Base-by-base conservation (phyloP, 1,139 yeast species). In the Geotrichum histeridarum region DNA sequence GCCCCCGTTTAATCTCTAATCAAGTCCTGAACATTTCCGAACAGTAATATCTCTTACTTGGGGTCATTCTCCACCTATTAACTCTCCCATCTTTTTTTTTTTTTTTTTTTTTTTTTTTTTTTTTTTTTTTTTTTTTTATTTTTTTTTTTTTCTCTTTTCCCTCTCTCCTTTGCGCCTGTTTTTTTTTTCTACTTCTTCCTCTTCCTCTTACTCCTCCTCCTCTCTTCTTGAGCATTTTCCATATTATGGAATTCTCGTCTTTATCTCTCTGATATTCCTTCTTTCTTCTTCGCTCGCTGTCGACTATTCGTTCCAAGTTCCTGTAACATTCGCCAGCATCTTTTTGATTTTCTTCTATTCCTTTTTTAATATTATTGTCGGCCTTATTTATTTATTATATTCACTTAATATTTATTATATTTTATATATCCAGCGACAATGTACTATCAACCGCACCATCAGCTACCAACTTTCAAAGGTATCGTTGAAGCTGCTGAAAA, bases 381-480 rank as follows among this genome's bases (percentile, higher is more conserved):
- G 39, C 39, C 15, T 8, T n/a, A 8, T 37, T 22, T 42, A 22
- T 42, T 31, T 42, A 8, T 42, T 42, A 14, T 42, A 33, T 42
- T 17, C 47, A 42, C 32, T 11, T 30, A 30, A 30, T 32, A 11
- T 27, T 27, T 42, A 42, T 27, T 42, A 30, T 11, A 17, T 8
- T 6, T 17, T 14, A 33, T 14, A 22, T 8, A 11, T 14, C 17
- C n/a, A 15, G 35, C 36, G 18, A 45, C 12, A 18, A 45, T 45
- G 49, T 45, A 45, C 32, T 22, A 35, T 22, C 49, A 41, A 18
- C 8, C 44, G 18, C 38, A 43, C 38, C 31, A 39, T 30, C 43
- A 42, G 33, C 39, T 49, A n/a, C 52, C 52, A 8, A 49, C 37
- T 12, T 49, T 49, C 30, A 49, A 49, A 14, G 52, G 52, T 22